Evolutionary conservation across 208 protist genomes (phyloP), one percentile per base, ranked within the genome.

Genomic region (Zelonia costaricensis): DNA sequence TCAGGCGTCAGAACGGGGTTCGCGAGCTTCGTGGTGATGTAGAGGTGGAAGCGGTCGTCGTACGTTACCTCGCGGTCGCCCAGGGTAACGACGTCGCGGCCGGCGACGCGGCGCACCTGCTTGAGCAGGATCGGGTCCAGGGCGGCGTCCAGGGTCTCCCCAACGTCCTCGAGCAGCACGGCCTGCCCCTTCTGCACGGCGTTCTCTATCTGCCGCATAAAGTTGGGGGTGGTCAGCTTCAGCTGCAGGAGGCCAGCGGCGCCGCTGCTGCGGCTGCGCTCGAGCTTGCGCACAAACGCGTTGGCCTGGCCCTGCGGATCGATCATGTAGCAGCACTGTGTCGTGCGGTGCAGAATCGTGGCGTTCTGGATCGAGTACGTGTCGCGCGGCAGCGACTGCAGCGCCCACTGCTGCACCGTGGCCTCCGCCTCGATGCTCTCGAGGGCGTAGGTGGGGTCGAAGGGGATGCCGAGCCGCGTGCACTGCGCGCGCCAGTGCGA

Each of bases 1-100:
- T 99, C 97, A 5, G 97, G 97, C 36, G 91, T 82, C 52, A 97
- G 96, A 58, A 96, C 77, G 6, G 97, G 96, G 69, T 98, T 98
- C 16, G 89, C 74, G 30, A 98, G 79, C 66, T 98, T 98, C 45
- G 88, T 97, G 13, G 96, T 97, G 61, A 99, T 95, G 80, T 95
- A 99, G 15, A 99, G 76, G 9, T 71, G 68, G 78, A 98, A 99
- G 52, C 83, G 69, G 25, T 86, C 74, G 62, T 96, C 81, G 76
- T 98, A 98, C 59, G 97, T 91, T 30, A 98, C 82, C 43, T 98
- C 96, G 43, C 88, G 82, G 71, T 98, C 96, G 56, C 94, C 94
- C 4, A 98, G 74, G 28, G 87, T 84, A 12, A 98, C 84, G 28
- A 98, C 79, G 39, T 88, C 64, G 47, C 86, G 72, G 31, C 94